phyloP scores from a whole-genome alignment of 228 moss, liverwort and hornwort species.

The Sphagnum magellanicum region DNA sequence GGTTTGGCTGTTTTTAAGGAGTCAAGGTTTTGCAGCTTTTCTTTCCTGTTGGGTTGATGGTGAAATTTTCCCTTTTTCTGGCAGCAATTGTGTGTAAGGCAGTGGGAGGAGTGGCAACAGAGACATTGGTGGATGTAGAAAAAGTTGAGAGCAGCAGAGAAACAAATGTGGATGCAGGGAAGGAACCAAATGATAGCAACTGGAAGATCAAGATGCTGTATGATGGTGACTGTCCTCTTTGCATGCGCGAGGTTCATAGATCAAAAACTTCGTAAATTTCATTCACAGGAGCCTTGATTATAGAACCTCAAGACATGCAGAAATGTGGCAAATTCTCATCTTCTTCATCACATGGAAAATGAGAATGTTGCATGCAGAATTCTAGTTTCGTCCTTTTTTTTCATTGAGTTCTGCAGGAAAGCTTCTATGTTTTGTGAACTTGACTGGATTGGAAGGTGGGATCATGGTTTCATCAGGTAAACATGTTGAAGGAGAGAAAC shows the following conservation, averaged over 20 bases:
- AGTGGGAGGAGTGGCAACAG: not conserved
- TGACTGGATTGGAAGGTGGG: no score
- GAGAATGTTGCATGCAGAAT: no score
- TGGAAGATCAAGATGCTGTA: constrained; percentile 56
- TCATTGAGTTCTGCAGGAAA: no score
- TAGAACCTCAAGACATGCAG: no score
- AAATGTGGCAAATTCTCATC: no score
- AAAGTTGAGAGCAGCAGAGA: not conserved
- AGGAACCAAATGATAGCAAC: not conserved
- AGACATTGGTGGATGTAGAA: not conserved
- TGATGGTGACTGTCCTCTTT: constrained; percentile 42
- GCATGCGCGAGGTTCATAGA: constrained; percentile 39
- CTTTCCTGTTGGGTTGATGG: not conserved
- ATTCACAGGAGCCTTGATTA: not conserved
- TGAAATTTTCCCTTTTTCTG: not conserved
- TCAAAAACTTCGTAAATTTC: not conserved
- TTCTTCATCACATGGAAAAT: no score
- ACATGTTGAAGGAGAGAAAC: constrained; percentile 50
- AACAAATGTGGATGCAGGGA: not conserved
- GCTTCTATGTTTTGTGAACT: no score
- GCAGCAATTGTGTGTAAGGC: not conserved
- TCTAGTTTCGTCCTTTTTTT: no score
- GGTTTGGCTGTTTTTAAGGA: no score
- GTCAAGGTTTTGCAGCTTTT: not conserved
- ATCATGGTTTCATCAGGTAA: constrained; percentile 25